Base-by-base conservation (phyloP, 1,139 yeast genomes). In the Yamadazyma triangularis region DNA sequence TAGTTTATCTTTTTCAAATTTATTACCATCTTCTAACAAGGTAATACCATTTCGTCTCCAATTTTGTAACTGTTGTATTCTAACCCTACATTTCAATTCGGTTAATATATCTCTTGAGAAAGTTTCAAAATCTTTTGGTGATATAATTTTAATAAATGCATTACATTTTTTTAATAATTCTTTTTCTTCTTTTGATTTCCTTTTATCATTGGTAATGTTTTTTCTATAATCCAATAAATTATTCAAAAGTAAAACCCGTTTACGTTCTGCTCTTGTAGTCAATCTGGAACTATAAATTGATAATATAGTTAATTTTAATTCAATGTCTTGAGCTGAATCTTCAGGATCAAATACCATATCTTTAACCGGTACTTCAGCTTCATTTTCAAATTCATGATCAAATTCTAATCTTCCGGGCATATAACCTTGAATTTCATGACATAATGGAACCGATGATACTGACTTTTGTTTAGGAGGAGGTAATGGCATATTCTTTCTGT, bases 321-420 rank as follows among this genome's bases (percentile, higher is more conserved):
- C 95, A 29, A 89, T 80, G 51, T 91, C 98, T 30, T 81, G 79
- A 18, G 82, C 79, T 39, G 80, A 79, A 49, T 91, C 98, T 41
- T 91, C 97, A 0, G 93, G 87, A 48, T 91, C 97, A 51, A 93
- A 91, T 6, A 83, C 74, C 91, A 91, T 86, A 53, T 93, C 98
- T 53, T 91, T 93, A 23, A 91, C 87, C 0, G 94, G 80, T 34
- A 83, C 70, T 57, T 91, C 99, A 0, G 98, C 98, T 32, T 91
- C 99, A 50, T 91, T 91, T 53, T 93, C 98, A 24, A 85, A 88
- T 54, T 91, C 99, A 38, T 82, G 86, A 51, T 91, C 99, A 57
- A 91, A 91, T 55, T 91, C 99, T 41, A 91, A 66, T 48, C 98
- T 76, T 28, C 98, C 99, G 23, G 99, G 99, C 99, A 93, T 91